Evolutionary conservation across 2,329 filamentous ascomycete species (phyloP).

Genomic region (Colletotrichum tofieldiae): DNA sequence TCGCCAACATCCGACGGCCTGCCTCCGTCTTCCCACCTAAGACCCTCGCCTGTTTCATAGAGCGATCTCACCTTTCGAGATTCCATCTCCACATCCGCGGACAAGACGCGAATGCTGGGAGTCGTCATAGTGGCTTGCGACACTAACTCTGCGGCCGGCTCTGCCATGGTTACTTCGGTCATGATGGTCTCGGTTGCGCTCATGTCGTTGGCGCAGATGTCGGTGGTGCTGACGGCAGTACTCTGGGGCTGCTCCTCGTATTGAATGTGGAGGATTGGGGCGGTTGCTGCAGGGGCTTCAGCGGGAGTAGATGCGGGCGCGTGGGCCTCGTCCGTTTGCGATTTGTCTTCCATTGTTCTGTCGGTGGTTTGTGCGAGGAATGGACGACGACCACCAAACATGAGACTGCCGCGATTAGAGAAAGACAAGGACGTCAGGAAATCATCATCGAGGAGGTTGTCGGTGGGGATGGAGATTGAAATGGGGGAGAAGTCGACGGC

Average conservation of each 20-base stretch:
- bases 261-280: constrained; percentile 33
- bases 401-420: constrained; percentile 75
- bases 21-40: constrained; percentile 68
- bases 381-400: constrained; percentile 63
- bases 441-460: constrained; percentile 71
- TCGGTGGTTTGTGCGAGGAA: constrained; percentile 31
- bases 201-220: constrained; percentile 3
- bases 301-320: constrained; percentile 16
- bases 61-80: constrained; percentile 79
- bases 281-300: constrained; percentile 15
- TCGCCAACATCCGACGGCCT: constrained; percentile 63
- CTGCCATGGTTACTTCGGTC: constrained; percentile 32
- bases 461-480: constrained; percentile 70
- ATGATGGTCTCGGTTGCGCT: constrained; percentile 4
- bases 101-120: constrained; percentile 68
- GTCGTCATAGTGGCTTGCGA: constrained; percentile 45
- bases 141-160: constrained; percentile 41
- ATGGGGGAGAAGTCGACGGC: constrained; percentile 63
- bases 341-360: constrained; percentile 29
- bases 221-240: constrained; percentile 20
- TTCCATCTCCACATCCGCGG: constrained; percentile 72
- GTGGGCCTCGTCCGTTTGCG: constrained; percentile 22
- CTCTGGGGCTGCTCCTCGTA: constrained; percentile 32
- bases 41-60: constrained; percentile 70
- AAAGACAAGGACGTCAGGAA: constrained; percentile 71